Base-by-base conservation (phyloP, 1,284 basidiomycete species). In the Cryptococcus sp. region DNA sequence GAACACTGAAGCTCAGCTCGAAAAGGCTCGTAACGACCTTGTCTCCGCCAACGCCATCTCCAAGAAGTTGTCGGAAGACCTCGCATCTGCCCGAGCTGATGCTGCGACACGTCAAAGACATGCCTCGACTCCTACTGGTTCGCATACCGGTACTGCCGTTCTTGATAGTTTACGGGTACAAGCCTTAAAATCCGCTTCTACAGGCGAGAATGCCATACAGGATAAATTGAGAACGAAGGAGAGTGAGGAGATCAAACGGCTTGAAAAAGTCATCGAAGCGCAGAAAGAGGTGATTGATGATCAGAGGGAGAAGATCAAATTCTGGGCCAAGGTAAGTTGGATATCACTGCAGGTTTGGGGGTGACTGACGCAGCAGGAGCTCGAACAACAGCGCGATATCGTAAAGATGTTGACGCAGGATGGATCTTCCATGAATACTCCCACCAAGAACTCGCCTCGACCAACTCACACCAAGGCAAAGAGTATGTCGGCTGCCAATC, bases 211-310 rank as follows among this genome's bases (percentile, higher is more conserved):
- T 13, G 37, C 39, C 22, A 19, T n/a, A 7, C 48, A 11, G 21
- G 23, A 32, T 34, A 9, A 16, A 34, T 34, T 56, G 45, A 45
- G 34, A 24, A 47, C 43, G 7, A 54, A 50, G 28, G 66, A 68
- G 18, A 42, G 37, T 2, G 69, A 67, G 16, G 67, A 73, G 49
- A 65, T 73, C 40, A 63, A 66, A 14, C 49, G 62, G 42, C 59
- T 74, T 49, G 72, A 73, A 55, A 71, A 66, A 56, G 64, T 74
- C 10, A 63, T 76, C 25, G 65, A 67, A 28, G 61, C 63, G 19
- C 69, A 73, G 53, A 63, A 70, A 55, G 60, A 50, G 3, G 57
- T 73, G 23, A 74, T 74, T 28, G 65, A 66, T 11, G 70, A 73
- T 46, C 66, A 74, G 55, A 56, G 66, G 47, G 61, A 60, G 54